Conservation (phyloP, 257 asterid species). For the Cruciata laevipes region DNA sequence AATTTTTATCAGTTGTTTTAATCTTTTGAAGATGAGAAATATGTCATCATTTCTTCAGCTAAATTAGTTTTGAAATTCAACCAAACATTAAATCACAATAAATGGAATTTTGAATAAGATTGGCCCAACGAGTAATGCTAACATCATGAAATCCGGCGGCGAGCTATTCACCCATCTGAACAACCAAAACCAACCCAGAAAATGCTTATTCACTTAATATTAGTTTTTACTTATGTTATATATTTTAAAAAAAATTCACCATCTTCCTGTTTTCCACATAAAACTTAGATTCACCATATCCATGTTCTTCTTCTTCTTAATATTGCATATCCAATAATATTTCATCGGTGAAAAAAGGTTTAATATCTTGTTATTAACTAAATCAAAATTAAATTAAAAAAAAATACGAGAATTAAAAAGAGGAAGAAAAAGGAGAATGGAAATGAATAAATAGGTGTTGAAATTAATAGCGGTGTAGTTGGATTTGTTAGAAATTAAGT, state of each 20-base stretch:
- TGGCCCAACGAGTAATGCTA: slow-evolving; percentile 7
- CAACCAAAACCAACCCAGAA: too few species aligned
- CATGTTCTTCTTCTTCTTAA: too few species aligned
- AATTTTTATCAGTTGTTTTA: not conserved
- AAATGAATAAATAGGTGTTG: slow-evolving; percentile 22
- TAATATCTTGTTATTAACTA: too few species aligned
- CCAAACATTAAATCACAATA: slow-evolving; percentile 24
- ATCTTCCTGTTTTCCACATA: too few species aligned
- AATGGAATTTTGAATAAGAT: slow-evolving; percentile 20
- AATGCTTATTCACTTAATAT: too few species aligned
- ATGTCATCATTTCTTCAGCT: slow-evolving; percentile 10
- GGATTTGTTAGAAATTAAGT: slow-evolving; percentile 55
- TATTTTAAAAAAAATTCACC: too few species aligned
- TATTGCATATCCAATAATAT: too few species aligned
- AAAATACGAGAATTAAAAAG: not conserved
- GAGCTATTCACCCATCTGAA: not conserved
- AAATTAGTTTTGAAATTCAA: slow-evolving; percentile 19
- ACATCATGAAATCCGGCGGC: slow-evolving; percentile 18
- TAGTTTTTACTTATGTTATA: too few species aligned
- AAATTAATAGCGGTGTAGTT: slow-evolving; percentile 41
- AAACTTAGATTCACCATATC: too few species aligned
- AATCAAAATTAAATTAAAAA: too few species aligned
- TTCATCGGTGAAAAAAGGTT: too few species aligned
- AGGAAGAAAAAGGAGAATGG: slow-evolving; percentile 17
- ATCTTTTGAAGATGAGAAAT: not conserved